Percentiles rank a stretch among this genome's conserved stretches.
phyloP scores from a whole-genome alignment of 2,329 filamentous ascomycete genomes.

The Fusarium palustre region DNA sequence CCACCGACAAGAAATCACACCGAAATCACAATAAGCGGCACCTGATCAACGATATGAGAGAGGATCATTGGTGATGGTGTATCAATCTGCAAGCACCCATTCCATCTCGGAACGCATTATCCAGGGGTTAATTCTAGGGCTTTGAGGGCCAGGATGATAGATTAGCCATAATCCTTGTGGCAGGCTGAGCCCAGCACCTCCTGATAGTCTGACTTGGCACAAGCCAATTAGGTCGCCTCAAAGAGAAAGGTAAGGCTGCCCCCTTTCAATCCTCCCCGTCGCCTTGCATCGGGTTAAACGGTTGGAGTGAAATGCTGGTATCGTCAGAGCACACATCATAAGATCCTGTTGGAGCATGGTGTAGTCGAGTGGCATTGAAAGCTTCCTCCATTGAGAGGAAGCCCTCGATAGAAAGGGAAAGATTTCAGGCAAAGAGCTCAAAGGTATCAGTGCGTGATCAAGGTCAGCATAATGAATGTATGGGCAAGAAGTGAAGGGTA shows the following conservation, averaged over 20 bases:
- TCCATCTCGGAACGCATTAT: neutral
- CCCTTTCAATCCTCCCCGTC: neutral
- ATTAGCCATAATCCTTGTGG: neutral
- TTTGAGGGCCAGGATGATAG: neutral
- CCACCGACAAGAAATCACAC: neutral
- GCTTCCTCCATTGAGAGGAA: neutral
- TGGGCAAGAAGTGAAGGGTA: neutral
- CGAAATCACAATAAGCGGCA: slow-evolving; percentile 19
- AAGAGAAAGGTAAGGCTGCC: neutral
- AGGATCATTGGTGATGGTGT: neutral
- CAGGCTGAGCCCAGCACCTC: neutral
- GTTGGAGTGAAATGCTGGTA: neutral
- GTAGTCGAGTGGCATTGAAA: neutral
- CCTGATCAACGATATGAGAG: neutral
- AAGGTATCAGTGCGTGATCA: neutral
- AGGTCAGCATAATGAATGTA: neutral
- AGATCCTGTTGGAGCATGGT: neutral
- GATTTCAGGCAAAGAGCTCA: neutral
- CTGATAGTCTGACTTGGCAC: slow-evolving; percentile 1
- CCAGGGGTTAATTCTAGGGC: neutral
- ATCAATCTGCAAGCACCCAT: neutral
- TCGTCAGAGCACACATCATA: neutral
- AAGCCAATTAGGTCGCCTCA: neutral
- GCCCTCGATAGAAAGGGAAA: neutral
- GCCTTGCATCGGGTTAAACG: neutral